A percentile compares a stretch with the other conserved stretches of the same genome.
Evolutionary conservation across 2,329 filamentous ascomycete species (phyloP).

Genomic region (Orbilia oligospora): DNA sequence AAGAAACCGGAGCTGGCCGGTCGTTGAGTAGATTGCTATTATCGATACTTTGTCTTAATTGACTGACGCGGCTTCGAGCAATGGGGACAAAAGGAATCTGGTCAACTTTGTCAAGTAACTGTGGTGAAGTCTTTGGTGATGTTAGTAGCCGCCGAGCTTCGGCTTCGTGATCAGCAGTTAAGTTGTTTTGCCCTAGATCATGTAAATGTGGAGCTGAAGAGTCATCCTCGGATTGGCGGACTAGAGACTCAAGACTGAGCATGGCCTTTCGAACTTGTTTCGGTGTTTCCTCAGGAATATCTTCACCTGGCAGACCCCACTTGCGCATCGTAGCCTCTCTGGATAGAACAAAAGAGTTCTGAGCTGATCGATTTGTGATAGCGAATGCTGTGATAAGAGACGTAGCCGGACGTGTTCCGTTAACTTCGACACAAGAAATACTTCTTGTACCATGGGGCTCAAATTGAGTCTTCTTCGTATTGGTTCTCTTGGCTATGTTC

Average conservation of each 20-base stretch:
- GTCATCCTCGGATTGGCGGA: slow-evolving; percentile 13
- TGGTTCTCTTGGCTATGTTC: slow-evolving; percentile 11
- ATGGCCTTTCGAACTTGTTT: slow-evolving; percentile 23
- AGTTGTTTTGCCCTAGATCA: neutral
- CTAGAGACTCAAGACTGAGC: slow-evolving; percentile 24
- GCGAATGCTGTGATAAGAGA: neutral
- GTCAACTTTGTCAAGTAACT: no score
- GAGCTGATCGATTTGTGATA: no score
- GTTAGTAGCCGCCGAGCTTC: neutral
- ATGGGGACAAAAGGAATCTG: neutral
- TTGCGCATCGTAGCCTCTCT: slow-evolving; percentile 11
- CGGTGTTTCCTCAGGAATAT: slow-evolving; percentile 27
- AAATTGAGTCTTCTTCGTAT: slow-evolving; percentile 6
- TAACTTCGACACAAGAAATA: neutral
- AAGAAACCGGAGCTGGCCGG: neutral
- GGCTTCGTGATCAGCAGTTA: neutral
- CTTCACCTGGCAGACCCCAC: slow-evolving; percentile 14
- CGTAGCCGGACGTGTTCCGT: neutral
- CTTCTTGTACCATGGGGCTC: neutral
- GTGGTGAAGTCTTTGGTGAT: neutral
- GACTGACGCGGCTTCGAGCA: neutral
- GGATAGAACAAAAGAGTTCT: neutral
- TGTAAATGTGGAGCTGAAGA: neutral
- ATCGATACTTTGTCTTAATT: slow-evolving; percentile 4
- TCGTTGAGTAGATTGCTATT: neutral